These are phyloP conservation scores for Candida coleopterorum DNA, from an alignment of 805 yeast species.

Conservation along the genomic window DNA sequence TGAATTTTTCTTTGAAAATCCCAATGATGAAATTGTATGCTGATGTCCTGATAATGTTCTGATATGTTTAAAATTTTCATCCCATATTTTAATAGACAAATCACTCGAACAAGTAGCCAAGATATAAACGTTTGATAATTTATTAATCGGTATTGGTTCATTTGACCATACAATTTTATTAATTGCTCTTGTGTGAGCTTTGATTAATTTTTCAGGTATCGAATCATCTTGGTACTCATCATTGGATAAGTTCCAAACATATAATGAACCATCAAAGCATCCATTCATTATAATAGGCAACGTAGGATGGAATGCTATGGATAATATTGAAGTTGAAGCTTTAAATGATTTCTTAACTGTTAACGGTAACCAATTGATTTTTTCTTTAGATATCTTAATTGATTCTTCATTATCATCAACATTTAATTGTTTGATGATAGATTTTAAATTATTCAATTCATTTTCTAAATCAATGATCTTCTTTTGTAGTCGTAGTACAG, in stretches of 20 bases:
- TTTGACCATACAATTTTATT: conserved; percentile 53
- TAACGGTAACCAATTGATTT: conserved; percentile 61
- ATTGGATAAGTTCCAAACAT: conserved; percentile 60
- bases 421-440: conserved; percentile 34
- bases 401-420: conserved; percentile 5
- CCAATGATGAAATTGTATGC: conserved; percentile 69
- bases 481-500: conserved; percentile 76
- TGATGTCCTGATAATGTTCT: conserved; percentile 80
- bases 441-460: conserved; percentile 46
- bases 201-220: conserved; percentile 56
- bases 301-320: conserved; percentile 70
- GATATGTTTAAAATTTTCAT: conserved; percentile 46
- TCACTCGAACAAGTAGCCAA: conserved; percentile 52
- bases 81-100: conserved; percentile 67
- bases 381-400: conserved; percentile 17
- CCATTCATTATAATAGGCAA: conserved; percentile 63
- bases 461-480: conserved; percentile 66
- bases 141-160: conserved; percentile 19
- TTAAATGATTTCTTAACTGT: conserved; percentile 38
- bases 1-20: conserved; percentile 45
- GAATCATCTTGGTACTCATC: conserved; percentile 40
- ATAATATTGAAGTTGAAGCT: conserved; percentile 59
- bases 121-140: conserved; percentile 16
- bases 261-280: conserved; percentile 66
- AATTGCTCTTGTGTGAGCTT: conserved; percentile 74